A percentile compares a stretch with the other conserved stretches of the same genome.
phyloP scores from a whole-genome alignment of 805 yeast genomes.

The Huiozyma sinensis region DNA sequence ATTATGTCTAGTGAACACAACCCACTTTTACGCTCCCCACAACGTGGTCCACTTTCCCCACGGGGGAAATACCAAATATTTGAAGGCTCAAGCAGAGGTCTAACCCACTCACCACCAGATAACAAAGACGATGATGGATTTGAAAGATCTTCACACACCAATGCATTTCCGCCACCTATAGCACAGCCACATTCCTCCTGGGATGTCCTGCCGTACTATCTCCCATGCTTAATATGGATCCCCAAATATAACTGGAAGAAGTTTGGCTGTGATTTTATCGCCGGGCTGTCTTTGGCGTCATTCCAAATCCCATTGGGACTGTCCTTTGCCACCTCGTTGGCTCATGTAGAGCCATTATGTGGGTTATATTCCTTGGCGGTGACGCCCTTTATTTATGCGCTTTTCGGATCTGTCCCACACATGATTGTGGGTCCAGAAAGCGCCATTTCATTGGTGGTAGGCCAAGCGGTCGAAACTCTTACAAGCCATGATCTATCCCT shows the following conservation, averaged over 20 bases:
- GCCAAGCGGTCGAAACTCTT: conserved; percentile 60
- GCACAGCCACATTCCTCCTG: background rate
- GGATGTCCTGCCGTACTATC: conserved; percentile 42
- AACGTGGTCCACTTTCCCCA: too few species aligned
- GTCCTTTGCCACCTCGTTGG: conserved; percentile 68
- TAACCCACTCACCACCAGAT: too few species aligned
- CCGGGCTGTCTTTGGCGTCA: conserved; percentile 81
- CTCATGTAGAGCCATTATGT: conserved; percentile 71
- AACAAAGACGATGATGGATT: too few species aligned
- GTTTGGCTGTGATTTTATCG: conserved; percentile 54
- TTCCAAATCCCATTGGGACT: conserved; percentile 80
- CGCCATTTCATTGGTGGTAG: conserved; percentile 72
- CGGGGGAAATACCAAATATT: too few species aligned
- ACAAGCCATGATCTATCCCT: conserved; percentile 34
- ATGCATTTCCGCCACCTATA: too few species aligned
- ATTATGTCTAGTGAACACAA: too few species aligned
- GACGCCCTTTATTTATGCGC: conserved; percentile 67
- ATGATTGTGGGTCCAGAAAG: conserved; percentile 91
- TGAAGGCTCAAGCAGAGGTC: too few species aligned
- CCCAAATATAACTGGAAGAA: conserved; percentile 34
- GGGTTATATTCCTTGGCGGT: conserved; percentile 69
- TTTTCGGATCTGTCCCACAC: conserved; percentile 79
- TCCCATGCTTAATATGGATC: conserved; percentile 64
- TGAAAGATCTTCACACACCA: too few species aligned
- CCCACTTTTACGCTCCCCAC: too few species aligned